Percentiles rank a stretch among this genome's conserved stretches.
Evolutionary conservation across 2,329 filamentous ascomycete species (phyloP).

Genomic region (Myriosclerotinia scirpicola): DNA sequence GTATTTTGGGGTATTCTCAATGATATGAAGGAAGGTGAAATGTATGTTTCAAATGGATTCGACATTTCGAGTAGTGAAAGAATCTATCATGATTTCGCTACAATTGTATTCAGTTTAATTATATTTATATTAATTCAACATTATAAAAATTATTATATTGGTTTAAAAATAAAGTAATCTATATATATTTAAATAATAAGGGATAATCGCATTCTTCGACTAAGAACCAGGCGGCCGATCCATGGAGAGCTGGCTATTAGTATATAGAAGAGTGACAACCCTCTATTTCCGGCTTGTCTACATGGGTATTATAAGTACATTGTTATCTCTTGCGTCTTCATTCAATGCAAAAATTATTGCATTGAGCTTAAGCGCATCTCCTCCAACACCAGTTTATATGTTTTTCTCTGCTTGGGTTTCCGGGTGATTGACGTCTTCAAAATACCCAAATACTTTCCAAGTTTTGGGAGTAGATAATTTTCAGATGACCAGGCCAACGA

Average conservation of each 20-base stretch:
- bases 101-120: too few relatives aligned
- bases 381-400: constrained; percentile 80
- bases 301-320: not conserved
- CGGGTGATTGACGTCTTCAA: constrained; percentile 58
- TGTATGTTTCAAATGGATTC: constrained; percentile 1
- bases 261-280: not conserved
- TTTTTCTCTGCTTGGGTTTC: constrained; percentile 74
- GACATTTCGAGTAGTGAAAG: not conserved
- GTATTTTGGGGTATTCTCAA: not conserved
- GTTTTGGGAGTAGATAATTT: constrained; percentile 63
- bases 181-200: too few relatives aligned
- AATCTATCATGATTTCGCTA: too few relatives aligned
- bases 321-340: not conserved
- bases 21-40: not conserved
- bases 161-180: too few relatives aligned
- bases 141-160: too few relatives aligned
- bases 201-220: too few relatives aligned
- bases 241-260: not conserved
- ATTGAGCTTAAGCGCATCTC: constrained; percentile 50
- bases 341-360: constrained; percentile 26
- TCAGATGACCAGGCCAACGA: constrained; percentile 70
- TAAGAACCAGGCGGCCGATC: too few relatives aligned
- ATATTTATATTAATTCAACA: too few relatives aligned
- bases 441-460: constrained; percentile 68
- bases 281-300: not conserved